Evolutionary conservation across 2,329 filamentous ascomycete species (phyloP).

Genomic region (Verticillium tricorpus): DNA sequence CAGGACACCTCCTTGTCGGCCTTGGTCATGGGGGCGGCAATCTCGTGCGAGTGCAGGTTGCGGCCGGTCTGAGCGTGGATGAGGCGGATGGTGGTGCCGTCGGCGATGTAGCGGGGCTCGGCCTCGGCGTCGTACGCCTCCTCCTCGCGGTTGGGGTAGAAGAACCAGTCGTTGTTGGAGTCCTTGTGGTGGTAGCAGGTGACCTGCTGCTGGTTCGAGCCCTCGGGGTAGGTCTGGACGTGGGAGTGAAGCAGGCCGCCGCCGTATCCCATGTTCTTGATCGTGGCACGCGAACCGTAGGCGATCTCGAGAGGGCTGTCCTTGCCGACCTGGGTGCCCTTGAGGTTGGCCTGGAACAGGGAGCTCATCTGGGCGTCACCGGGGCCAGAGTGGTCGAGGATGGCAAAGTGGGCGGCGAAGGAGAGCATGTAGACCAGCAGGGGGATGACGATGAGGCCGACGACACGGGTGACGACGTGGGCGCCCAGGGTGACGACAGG

Average conservation of each 20-base stretch:
- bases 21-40: slow-evolving; percentile 86
- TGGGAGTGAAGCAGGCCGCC: slow-evolving; percentile 95
- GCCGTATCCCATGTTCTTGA: slow-evolving; percentile 99
- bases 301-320: slow-evolving; percentile 92
- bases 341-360: slow-evolving; percentile 94
- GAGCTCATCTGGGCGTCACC: slow-evolving; percentile 99
- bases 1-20: slow-evolving; percentile 87
- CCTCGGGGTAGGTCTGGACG: slow-evolving; percentile 92
- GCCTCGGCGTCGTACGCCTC: slow-evolving; percentile 66
- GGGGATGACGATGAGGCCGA: slow-evolving; percentile 85
- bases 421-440: slow-evolving; percentile 91
- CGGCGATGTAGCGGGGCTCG: slow-evolving; percentile 70
- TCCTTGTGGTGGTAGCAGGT: slow-evolving; percentile 99
- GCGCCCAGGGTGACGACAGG: slow-evolving; percentile 68
- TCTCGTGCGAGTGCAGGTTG: slow-evolving; percentile 92
- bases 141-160: slow-evolving; percentile 86
- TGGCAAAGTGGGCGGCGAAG: slow-evolving; percentile 90
- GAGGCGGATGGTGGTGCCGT: slow-evolving; percentile 75
- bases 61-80: slow-evolving; percentile 94
- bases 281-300: slow-evolving; percentile 79
- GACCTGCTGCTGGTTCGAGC: slow-evolving; percentile 90
- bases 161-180: slow-evolving; percentile 99
- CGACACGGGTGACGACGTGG: slow-evolving; percentile 74
- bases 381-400: slow-evolving; percentile 88
- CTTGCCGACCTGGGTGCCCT: slow-evolving; percentile 88